These are phyloP conservation scores for Ceratocystis alfenasii DNA, from an alignment of 2,329 filamentous ascomycete genomes.

Conservation along the genomic window DNA sequence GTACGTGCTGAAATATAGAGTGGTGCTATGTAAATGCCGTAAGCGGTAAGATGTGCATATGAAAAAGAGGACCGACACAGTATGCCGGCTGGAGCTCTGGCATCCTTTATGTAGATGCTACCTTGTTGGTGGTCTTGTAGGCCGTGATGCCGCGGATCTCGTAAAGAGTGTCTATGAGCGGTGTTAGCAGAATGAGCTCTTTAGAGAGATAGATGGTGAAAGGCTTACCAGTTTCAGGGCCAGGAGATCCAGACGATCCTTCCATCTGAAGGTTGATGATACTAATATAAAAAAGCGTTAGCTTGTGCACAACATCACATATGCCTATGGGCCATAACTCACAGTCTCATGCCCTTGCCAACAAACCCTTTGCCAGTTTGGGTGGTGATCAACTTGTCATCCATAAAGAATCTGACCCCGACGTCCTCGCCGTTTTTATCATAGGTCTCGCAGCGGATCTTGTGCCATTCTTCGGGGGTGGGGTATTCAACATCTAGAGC, in stretches of 20 bases:
- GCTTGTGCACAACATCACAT: constrained; percentile 1
- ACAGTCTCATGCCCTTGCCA: constrained; percentile 37
- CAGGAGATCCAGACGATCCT: constrained; percentile 35
- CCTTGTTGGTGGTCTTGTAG: not conserved
- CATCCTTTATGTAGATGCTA: not conserved
- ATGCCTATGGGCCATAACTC: constrained; percentile 23
- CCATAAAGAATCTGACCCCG: constrained; percentile 43
- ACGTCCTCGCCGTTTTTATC: constrained; percentile 42
- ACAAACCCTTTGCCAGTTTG: constrained; percentile 41
- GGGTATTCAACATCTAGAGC: constrained; percentile 39
- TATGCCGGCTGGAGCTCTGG: not conserved
- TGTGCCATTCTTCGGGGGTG: constrained; percentile 37
- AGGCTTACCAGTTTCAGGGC: constrained; percentile 27
- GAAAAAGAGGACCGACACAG: not conserved
- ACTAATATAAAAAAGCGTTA: constrained; percentile 24
- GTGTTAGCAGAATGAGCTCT: not conserved
- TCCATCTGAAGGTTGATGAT: constrained; percentile 38
- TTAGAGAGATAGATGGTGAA: not conserved
- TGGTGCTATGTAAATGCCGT: not conserved
- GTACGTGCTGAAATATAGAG: not conserved
- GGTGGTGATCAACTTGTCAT: constrained; percentile 37
- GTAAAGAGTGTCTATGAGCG: constrained; percentile 11
- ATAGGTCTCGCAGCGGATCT: constrained; percentile 38
- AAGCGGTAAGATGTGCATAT: too few species aligned
- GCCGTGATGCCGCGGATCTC: constrained; percentile 14